Evolutionary conservation across 2,329 filamentous ascomycete genomes (phyloP).

Genomic region (Zymoseptoria tritici): DNA sequence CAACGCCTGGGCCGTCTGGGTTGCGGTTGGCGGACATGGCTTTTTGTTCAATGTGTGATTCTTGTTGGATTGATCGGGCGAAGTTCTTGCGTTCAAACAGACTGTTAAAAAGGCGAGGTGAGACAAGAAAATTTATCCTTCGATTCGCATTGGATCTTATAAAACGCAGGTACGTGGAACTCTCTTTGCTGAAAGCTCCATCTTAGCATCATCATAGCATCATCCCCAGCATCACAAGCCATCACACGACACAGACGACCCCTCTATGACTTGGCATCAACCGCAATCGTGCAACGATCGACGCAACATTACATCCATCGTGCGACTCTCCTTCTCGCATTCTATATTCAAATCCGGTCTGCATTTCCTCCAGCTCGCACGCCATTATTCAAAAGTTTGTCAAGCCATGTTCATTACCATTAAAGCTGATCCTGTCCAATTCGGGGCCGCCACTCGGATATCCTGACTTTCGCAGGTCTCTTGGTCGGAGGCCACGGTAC

Average conservation of each 20-base stretch:
- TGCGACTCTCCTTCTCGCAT: neutral
- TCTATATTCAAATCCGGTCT: neutral
- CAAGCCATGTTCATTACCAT: neutral
- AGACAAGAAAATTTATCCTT: neutral
- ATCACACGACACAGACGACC: neutral
- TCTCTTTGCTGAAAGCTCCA: neutral
- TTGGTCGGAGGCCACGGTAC: conserved; percentile 1
- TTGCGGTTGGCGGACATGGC: conserved; percentile 43
- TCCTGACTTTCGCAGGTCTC: conserved; percentile 1
- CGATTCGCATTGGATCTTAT: neutral
- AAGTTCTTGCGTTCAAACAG: neutral
- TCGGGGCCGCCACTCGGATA: neutral
- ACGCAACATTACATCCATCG: neutral
- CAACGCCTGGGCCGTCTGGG: conserved; percentile 45
- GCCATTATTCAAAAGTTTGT: neutral
- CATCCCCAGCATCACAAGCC: neutral
- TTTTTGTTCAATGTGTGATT: neutral
- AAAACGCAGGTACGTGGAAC: neutral
- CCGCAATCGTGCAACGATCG: neutral
- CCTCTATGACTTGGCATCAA: neutral
- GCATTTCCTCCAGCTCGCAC: neutral
- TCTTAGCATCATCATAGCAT: no score
- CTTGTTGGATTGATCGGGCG: neutral
- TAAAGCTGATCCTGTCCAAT: neutral
- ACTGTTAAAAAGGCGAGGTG: neutral